phyloP scores from a whole-genome alignment of 2,329 filamentous ascomycete species.

The Penicillium italicum region DNA sequence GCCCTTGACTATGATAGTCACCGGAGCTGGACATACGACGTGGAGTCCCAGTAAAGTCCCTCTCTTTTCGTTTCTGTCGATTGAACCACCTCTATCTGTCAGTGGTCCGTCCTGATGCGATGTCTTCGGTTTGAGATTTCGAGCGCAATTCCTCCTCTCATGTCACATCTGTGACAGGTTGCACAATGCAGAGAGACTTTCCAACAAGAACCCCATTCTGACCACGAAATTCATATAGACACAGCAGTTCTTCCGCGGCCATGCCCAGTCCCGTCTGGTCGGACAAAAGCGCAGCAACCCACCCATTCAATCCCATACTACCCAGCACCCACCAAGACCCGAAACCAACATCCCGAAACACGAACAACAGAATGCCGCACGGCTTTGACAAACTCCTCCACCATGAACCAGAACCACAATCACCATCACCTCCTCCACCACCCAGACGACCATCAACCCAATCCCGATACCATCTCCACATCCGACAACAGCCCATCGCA shows the following conservation, averaged over 20 bases:
- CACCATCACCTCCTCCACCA: constrained; percentile 24
- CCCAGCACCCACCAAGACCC: constrained; percentile 10
- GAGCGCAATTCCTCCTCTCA: neutral
- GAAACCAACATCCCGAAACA: constrained; percentile 12
- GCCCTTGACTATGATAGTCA: constrained; percentile 25
- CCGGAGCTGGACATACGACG: constrained; percentile 25
- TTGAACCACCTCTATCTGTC: constrained; percentile 15
- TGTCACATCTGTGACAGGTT: constrained; percentile 7
- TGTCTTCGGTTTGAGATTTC: constrained; percentile 1
- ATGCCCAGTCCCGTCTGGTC: constrained; percentile 31
- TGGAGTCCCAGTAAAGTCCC: constrained; percentile 36
- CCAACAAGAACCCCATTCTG: constrained; percentile 12
- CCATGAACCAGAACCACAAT: constrained; percentile 22
- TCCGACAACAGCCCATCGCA: constrained; percentile 47
- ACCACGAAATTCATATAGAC: constrained; percentile 19
- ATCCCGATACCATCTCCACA: constrained; percentile 39
- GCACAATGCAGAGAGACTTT: neutral
- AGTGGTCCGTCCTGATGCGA: constrained; percentile 16
- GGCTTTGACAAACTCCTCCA: constrained; percentile 40
- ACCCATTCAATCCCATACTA: constrained; percentile 10
- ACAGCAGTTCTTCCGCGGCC: constrained; percentile 27
- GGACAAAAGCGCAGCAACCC: constrained; percentile 24
- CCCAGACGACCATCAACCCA: constrained; percentile 23
- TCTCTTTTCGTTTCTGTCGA: constrained; percentile 19
- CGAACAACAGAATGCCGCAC: constrained; percentile 31